These are phyloP conservation scores for Leccinum fallax DNA, from an alignment of 1,284 basidiomycete genomes.

Conservation along the genomic window DNA sequence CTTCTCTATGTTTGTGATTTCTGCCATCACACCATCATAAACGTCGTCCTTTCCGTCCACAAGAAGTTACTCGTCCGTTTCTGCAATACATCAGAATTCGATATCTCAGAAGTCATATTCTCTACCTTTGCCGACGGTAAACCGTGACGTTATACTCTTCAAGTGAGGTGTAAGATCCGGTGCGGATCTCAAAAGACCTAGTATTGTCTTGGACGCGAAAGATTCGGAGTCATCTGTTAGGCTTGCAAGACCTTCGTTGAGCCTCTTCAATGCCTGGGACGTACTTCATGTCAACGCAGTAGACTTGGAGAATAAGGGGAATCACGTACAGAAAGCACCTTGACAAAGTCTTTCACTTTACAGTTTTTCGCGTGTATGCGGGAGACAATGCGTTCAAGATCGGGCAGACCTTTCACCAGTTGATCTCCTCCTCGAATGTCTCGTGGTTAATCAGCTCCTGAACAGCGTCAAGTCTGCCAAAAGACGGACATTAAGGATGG, in stretches of 20 bases:
- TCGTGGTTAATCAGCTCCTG: constrained; percentile 83
- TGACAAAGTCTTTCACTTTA: constrained; percentile 83
- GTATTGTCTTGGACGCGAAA: constrained; percentile 78
- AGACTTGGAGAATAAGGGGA: not conserved
- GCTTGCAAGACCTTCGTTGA: constrained; percentile 67
- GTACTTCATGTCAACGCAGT: constrained; percentile 7
- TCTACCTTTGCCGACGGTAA: constrained; percentile 60
- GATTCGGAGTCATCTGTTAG: constrained; percentile 66
- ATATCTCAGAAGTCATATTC: constrained; percentile 10
- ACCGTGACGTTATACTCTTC: constrained; percentile 76
- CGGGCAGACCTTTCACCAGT: constrained; percentile 81
- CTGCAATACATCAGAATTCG: constrained; percentile 36
- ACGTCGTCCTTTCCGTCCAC: constrained; percentile 80
- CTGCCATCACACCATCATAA: constrained; percentile 76
- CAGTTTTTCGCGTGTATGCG: constrained; percentile 92
- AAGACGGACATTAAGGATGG: constrained; percentile 18
- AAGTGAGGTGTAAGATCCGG: constrained; percentile 77
- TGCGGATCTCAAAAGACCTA: constrained; percentile 74
- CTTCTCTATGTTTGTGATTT: constrained; percentile 70
- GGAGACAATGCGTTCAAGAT: constrained; percentile 91
- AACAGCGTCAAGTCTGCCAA: constrained; percentile 82
- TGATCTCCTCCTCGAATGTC: constrained; percentile 70
- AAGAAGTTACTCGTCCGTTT: constrained; percentile 71
- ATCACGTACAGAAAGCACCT: constrained; percentile 68
- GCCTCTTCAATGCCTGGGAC: constrained; percentile 70